Conservation (phyloP, 2,329 filamentous ascomycete species). For the Pseudogymnoascus sp. region DNA sequence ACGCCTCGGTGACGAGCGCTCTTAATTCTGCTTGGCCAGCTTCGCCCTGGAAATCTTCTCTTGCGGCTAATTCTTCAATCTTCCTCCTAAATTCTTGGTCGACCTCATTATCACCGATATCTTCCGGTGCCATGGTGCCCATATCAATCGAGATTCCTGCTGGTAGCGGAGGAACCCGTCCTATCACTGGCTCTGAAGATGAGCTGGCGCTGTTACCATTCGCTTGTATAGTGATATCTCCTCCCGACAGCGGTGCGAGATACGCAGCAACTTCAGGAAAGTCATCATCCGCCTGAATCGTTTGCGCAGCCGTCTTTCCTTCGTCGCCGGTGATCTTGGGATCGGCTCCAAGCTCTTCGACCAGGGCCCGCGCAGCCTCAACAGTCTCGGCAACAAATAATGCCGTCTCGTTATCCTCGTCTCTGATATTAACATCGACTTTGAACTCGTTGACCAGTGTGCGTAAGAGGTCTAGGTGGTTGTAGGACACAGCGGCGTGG, state of each 20-base stretch:
- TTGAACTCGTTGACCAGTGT: slow-evolving; percentile 66
- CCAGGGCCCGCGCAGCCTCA: slow-evolving; percentile 66
- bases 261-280: slow-evolving; percentile 69
- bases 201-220: slow-evolving; percentile 18
- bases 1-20: slow-evolving; percentile 69
- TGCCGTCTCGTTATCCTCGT: slow-evolving; percentile 91
- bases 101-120: slow-evolving; percentile 53
- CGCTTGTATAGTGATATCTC: slow-evolving; percentile 23
- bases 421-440: slow-evolving; percentile 71
- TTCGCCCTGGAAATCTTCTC: slow-evolving; percentile 74
- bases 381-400: slow-evolving; percentile 83
- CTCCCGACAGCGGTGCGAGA: slow-evolving; percentile 28
- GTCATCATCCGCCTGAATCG: slow-evolving; percentile 69
- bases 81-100: slow-evolving; percentile 77
- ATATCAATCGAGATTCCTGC: slow-evolving; percentile 70
- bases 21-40: slow-evolving; percentile 73
- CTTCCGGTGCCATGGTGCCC: slow-evolving; percentile 61
- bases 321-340: slow-evolving; percentile 58
- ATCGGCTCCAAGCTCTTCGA: slow-evolving; percentile 75
- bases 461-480: slow-evolving; percentile 72
- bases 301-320: slow-evolving; percentile 71
- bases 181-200: not conserved
- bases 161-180: slow-evolving; percentile 54
- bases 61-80: slow-evolving; percentile 80
- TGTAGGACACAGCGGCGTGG: slow-evolving; percentile 89